A percentile compares a stretch with the other conserved stretches of the same genome.
These are phyloP conservation scores for Naganishia antarctica DNA, from an alignment of 768 basidiomycete species.

Conservation along the genomic window DNA sequence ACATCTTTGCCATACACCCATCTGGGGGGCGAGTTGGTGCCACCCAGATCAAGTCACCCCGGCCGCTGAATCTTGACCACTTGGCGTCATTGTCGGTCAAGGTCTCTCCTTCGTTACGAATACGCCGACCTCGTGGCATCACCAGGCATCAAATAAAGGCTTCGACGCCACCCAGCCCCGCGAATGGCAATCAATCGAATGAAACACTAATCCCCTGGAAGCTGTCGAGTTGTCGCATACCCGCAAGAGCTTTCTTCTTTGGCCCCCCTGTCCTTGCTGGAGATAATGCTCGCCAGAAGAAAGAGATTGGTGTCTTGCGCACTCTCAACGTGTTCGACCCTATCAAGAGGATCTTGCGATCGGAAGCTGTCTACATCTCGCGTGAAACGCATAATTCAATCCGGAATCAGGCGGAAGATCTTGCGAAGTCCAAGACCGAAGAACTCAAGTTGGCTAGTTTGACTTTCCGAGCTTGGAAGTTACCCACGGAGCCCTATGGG, in stretches of 20 bases:
- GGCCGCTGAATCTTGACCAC: not conserved
- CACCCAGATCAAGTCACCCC: slow-evolving; percentile 9
- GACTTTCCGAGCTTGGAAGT: slow-evolving; percentile 9
- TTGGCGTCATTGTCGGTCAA: not conserved
- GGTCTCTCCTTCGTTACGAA: not conserved
- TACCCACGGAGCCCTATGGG: not conserved
- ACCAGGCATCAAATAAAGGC: not conserved
- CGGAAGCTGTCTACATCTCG: not conserved
- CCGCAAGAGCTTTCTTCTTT: not conserved
- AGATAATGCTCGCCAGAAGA: not conserved
- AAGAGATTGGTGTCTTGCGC: not conserved
- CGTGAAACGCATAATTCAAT: too few species aligned
- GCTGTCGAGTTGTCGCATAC: not conserved
- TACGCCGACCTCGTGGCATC: slow-evolving; percentile 11
- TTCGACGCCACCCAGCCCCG: slow-evolving; percentile 4
- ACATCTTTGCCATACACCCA: slow-evolving; percentile 11
- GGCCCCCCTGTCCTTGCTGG: not conserved
- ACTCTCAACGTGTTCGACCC: slow-evolving; percentile 15
- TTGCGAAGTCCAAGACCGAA: not conserved
- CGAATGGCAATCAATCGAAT: not conserved
- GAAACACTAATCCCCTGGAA: not conserved
- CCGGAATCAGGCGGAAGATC: not conserved
- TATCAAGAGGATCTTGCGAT: not conserved
- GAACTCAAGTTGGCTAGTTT: slow-evolving; percentile 4
- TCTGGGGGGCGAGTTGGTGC: not conserved